Conservation (phyloP, 2,329 filamentous ascomycete genomes). For the Aspergillus tanneri region DNA sequence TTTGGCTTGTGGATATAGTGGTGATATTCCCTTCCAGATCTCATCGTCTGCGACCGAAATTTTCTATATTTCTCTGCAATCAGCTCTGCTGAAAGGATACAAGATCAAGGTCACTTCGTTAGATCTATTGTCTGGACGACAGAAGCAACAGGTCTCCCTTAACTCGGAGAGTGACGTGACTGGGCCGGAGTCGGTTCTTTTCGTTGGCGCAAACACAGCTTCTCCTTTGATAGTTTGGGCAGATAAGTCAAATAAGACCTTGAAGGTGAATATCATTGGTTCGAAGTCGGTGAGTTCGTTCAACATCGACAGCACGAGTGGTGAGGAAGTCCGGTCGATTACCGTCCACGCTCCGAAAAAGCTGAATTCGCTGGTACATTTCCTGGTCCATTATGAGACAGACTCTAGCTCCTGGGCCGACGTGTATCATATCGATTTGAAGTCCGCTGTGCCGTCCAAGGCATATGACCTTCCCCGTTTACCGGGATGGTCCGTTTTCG, state of each 20-base stretch:
- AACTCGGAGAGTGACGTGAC: slow-evolving; percentile 71
- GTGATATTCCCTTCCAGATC: slow-evolving; percentile 72
- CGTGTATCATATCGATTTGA: slow-evolving; percentile 78
- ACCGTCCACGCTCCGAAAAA: slow-evolving; percentile 71
- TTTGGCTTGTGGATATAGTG: slow-evolving; percentile 43
- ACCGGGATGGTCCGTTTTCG: slow-evolving; percentile 70
- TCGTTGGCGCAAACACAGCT: slow-evolving; percentile 41
- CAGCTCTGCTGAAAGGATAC: slow-evolving; percentile 64
- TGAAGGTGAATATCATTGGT: slow-evolving; percentile 49
- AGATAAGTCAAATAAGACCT: slow-evolving; percentile 43
- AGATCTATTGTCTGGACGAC: slow-evolving; percentile 70
- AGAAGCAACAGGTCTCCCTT: slow-evolving; percentile 68
- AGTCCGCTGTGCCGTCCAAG: slow-evolving; percentile 67
- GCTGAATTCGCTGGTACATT: slow-evolving; percentile 71
- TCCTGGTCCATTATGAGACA: slow-evolving; percentile 78
- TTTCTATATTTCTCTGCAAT: slow-evolving; percentile 74
- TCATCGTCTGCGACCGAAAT: slow-evolving; percentile 67
- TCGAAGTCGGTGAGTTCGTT: slow-evolving; percentile 42
- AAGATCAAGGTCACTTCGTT: slow-evolving; percentile 74
- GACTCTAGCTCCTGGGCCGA: slow-evolving; percentile 72
- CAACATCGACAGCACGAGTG: slow-evolving; percentile 41
- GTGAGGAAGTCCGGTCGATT: slow-evolving; percentile 54
- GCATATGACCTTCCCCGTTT: slow-evolving; percentile 76
- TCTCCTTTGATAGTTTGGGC: slow-evolving; percentile 46
- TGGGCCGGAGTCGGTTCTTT: slow-evolving; percentile 40